Evolutionary conservation across 2,329 filamentous ascomycete genomes (phyloP), one percentile per base, ranked within the genome.

Genomic region (Exutisphaerella laricina): DNA sequence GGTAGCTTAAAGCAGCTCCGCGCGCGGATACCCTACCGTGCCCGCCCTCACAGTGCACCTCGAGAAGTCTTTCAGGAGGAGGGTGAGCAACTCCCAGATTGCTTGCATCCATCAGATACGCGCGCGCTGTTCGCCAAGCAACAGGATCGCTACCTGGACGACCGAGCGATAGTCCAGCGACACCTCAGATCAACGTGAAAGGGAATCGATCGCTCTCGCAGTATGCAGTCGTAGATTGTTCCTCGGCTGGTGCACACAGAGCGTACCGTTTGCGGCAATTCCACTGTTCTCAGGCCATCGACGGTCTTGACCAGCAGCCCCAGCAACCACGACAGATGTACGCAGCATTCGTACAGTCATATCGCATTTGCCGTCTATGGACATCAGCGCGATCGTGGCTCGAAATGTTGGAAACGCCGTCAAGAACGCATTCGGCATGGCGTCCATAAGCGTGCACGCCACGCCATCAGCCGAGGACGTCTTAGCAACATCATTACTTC

Each of bases 1-100:
- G 31, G 31, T 41, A 45, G 32, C 38, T 29, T 20, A 35, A 13
- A 35, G 14, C 16, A 21, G 14, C 20, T 30, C 14, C 18, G 18
- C 21, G 23, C 30, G 25, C 20, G 26, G 32, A 30, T 17, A 26
- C 26, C 18, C 33, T 37, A 26, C 36, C 25, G 25, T 26, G 36
- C 39, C 31, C 47, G 38, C 44, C 36, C 43, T 43, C 46, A 31
- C 18, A 34, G 31, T 43, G 44, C 46, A 52, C 48, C 49, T 33
- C 49, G 45, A 43, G 41, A 32, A 37, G 17, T 43, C 32, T 18
- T n/a, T 20, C 16, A n/a, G n/a, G n/a, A n/a, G n/a, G n/a, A n/a
- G n/a, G n/a, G n/a, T n/a, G n/a, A n/a, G n/a, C n/a, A n/a, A n/a
- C n/a, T n/a, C n/a, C n/a, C n/a, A n/a, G n/a, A n/a, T n/a, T n/a